These are phyloP conservation scores for Nasturtium officinale DNA, from an alignment of 345 rosid genomes.

Conservation along the genomic window DNA sequence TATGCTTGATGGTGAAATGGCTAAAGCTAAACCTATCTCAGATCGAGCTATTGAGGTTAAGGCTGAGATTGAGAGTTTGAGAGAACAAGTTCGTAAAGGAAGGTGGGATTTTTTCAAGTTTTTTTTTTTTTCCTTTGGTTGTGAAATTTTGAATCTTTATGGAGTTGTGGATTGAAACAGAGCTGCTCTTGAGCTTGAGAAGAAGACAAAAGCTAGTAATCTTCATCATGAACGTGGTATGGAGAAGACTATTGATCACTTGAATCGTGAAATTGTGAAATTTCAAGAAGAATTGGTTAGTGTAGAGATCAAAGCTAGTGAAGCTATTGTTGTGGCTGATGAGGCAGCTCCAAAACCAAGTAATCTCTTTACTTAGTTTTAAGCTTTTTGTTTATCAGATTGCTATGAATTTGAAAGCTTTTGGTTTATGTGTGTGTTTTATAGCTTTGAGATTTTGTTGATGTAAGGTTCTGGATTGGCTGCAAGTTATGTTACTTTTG, in stretches of 20 bases:
- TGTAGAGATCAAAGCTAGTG: conserved; percentile 55
- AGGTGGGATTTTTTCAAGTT: conserved; percentile 48
- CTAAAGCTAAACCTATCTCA: conserved; percentile 53
- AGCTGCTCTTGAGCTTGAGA: conserved; percentile 75
- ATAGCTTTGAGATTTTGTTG: conserved; percentile 13
- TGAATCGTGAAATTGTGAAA: conserved; percentile 59
- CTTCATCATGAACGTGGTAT: conserved; percentile 60
- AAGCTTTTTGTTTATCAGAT: too few relatives aligned
- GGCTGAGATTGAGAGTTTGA: conserved; percentile 58
- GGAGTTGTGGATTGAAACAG: conserved; percentile 40
- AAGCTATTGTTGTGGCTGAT: conserved; percentile 38
- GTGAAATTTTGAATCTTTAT: too few relatives aligned
- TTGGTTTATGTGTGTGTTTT: too few relatives aligned
- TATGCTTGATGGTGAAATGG: conserved; percentile 49
- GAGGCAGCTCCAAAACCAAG: conserved; percentile 52
- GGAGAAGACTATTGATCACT: conserved; percentile 57
- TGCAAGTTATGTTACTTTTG: conserved; percentile 50
- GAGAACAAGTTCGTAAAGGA: conserved; percentile 66
- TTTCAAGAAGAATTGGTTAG: conserved; percentile 52
- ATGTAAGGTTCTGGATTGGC: conserved; percentile 50
- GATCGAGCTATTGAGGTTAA: conserved; percentile 46
- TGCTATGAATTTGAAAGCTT: background rate
- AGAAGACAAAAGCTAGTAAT: conserved; percentile 66
- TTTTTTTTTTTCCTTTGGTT: too few relatives aligned
- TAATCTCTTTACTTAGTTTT: conserved; percentile 22